phyloP scores from a whole-genome alignment of 2,329 filamentous ascomycete species.

The Daldinia sp. region DNA sequence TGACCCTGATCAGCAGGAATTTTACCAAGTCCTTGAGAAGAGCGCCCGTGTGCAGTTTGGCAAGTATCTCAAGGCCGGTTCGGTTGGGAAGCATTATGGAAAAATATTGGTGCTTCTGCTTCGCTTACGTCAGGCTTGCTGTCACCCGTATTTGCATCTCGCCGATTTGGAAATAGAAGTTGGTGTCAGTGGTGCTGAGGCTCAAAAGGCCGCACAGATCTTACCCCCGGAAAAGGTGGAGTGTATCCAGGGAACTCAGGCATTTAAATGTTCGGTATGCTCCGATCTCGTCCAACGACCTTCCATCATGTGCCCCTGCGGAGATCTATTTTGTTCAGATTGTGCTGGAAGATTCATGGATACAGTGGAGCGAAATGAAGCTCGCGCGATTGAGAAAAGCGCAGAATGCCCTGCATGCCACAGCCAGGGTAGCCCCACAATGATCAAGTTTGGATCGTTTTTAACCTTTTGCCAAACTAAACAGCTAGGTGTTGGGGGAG shows the following conservation, averaged over 20 bases:
- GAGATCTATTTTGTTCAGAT: constrained; percentile 79
- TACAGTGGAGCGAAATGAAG: constrained; percentile 59
- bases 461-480: constrained; percentile 74
- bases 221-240: constrained; percentile 68
- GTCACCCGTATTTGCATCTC: constrained; percentile 75
- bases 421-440: constrained; percentile 69
- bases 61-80: constrained; percentile 30
- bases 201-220: constrained; percentile 58
- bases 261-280: constrained; percentile 84
- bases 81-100: constrained; percentile 75
- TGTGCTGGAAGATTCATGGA: constrained; percentile 75
- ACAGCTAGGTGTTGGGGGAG: constrained; percentile 47
- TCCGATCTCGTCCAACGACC: constrained; percentile 79
- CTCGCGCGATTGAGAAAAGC: constrained; percentile 62
- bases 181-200: constrained; percentile 52
- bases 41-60: constrained; percentile 33
- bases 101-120: constrained; percentile 80
- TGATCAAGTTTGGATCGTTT: constrained; percentile 79
- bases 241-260: constrained; percentile 67
- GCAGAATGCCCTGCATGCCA: constrained; percentile 81
- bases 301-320: constrained; percentile 81
- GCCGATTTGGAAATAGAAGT: constrained; percentile 54
- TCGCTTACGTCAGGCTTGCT: constrained; percentile 81
- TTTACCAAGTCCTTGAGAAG: constrained; percentile 68
- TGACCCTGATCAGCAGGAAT: constrained; percentile 67